A percentile compares a stretch with the other conserved stretches of the same genome.
These are phyloP conservation scores for Rauvolfia tetraphylla DNA, from an alignment of 257 asterid species.

Conservation along the genomic window DNA sequence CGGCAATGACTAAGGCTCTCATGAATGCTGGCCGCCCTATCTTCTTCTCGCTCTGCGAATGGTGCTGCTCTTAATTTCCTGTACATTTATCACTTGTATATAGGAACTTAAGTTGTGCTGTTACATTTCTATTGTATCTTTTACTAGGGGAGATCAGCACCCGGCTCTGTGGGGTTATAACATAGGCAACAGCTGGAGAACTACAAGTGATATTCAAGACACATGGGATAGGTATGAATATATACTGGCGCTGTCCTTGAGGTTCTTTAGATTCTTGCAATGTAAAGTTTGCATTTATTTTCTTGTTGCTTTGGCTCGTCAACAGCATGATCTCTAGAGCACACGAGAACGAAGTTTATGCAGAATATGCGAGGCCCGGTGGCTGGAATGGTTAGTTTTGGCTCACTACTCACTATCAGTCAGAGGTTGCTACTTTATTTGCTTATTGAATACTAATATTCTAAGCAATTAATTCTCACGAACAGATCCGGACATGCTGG, in stretches of 20 bases:
- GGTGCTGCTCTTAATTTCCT: conserved; percentile 49
- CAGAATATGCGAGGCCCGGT: conserved; percentile 76
- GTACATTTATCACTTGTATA: too few species aligned
- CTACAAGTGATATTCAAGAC: conserved; percentile 75
- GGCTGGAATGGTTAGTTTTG: conserved; percentile 87
- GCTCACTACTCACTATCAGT: too few species aligned
- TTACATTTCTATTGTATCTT: background rate
- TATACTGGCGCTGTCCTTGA: background rate
- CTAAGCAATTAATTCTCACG: too few species aligned
- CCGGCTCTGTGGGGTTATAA: conserved; percentile 75
- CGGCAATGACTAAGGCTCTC: conserved; percentile 80
- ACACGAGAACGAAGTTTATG: conserved; percentile 78
- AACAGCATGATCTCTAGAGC: conserved; percentile 73
- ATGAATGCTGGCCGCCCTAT: conserved; percentile 70
- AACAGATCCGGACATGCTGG: conserved; percentile 97
- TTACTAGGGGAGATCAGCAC: conserved; percentile 85
- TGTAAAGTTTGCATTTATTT: background rate
- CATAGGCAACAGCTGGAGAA: conserved; percentile 93
- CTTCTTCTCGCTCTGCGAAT: conserved; percentile 83
- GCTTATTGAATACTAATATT: too few species aligned
- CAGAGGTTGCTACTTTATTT: background rate
- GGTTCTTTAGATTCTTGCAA: too few species aligned
- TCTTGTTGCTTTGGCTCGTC: conserved; percentile 9
- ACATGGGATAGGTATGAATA: conserved; percentile 91
- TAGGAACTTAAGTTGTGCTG: background rate